A percentile compares a stretch with the other conserved stretches of the same genome.
Conservation (phyloP, 768 basidiomycete species). For the Kwoniella pini region DNA sequence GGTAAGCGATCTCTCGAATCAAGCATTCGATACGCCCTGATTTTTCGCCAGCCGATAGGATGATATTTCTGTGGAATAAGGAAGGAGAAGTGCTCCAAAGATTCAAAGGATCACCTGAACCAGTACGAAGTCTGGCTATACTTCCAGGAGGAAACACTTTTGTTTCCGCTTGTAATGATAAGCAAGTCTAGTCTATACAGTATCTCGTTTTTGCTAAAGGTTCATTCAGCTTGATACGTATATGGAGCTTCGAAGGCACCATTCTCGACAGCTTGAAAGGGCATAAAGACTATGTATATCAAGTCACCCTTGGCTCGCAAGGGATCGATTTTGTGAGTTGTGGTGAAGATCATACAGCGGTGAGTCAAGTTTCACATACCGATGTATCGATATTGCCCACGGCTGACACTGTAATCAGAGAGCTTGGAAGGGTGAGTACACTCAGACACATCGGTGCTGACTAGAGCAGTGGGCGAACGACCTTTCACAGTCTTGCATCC, state of each 20-base stretch:
- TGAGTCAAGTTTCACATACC: conserved; percentile 17
- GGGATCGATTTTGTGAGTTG: conserved; percentile 33
- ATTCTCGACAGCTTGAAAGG: conserved; percentile 25
- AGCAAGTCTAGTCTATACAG: no score
- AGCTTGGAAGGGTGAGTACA: conserved; percentile 36
- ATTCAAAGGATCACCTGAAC: conserved; percentile 37
- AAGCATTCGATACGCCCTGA: not conserved
- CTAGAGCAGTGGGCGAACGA: not conserved
- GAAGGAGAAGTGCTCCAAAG: conserved; percentile 23
- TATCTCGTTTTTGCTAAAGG: not conserved
- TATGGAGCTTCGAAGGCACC: conserved; percentile 35
- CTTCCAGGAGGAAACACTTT: conserved; percentile 27
- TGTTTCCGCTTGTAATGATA: conserved; percentile 47
- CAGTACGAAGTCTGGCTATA: conserved; percentile 40
- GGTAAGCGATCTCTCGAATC: not conserved
- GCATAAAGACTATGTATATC: conserved; percentile 51
- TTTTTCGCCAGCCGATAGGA: conserved; percentile 35
- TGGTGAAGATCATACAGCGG: conserved; percentile 52
- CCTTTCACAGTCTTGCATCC: conserved; percentile 40
- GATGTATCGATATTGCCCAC: not conserved
- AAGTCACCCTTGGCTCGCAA: conserved; percentile 16
- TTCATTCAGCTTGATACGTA: conserved; percentile 19
- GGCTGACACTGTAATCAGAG: conserved; percentile 18
- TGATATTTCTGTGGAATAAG: conserved; percentile 37
- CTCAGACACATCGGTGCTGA: not conserved